These are phyloP conservation scores for Knoxdaviesia proteae DNA, from an alignment of 2,329 filamentous ascomycete species.

Conservation along the genomic window DNA sequence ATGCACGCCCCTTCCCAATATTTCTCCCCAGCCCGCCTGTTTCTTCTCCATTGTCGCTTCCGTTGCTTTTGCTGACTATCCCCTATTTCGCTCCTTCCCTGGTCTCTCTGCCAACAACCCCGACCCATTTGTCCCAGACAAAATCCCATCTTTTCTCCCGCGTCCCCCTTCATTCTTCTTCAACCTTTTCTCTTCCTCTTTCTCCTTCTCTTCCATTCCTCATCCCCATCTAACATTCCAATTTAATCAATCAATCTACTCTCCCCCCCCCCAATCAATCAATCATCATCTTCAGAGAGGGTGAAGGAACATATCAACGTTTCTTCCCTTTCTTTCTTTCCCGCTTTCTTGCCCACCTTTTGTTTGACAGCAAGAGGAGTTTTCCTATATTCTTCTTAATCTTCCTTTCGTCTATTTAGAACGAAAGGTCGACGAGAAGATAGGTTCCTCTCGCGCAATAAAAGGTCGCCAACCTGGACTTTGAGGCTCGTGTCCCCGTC, in stretches of 20 bases:
- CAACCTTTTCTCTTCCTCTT: not conserved
- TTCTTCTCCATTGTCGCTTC: too few relatives aligned
- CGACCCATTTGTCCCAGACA: not conserved
- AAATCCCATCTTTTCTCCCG: constrained; percentile 1
- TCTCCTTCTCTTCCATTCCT: not conserved
- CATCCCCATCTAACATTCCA: not conserved
- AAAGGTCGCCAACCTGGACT: constrained; percentile 97
- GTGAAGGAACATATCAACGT: not conserved
- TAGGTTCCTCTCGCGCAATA: constrained; percentile 35
- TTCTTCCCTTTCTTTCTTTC: not conserved
- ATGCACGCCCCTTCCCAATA: too few relatives aligned
- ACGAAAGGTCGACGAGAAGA: constrained; percentile 29
- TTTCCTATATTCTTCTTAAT: constrained; percentile 20
- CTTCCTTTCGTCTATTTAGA: constrained; percentile 39
- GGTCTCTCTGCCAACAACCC: not conserved
- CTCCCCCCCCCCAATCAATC: not conserved
- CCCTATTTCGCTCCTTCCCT: not conserved
- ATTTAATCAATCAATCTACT: constrained; percentile 1
- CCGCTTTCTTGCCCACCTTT: not conserved
- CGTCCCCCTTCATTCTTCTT: not conserved
- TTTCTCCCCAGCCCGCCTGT: too few relatives aligned
- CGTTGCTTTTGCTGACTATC: not conserved
- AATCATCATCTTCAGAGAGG: not conserved
- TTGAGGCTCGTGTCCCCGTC: constrained; percentile 97
- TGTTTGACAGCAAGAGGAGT: not conserved